These are phyloP conservation scores for Lachnellula willkommii DNA, from an alignment of 2,329 filamentous ascomycete genomes.

Conservation along the genomic window DNA sequence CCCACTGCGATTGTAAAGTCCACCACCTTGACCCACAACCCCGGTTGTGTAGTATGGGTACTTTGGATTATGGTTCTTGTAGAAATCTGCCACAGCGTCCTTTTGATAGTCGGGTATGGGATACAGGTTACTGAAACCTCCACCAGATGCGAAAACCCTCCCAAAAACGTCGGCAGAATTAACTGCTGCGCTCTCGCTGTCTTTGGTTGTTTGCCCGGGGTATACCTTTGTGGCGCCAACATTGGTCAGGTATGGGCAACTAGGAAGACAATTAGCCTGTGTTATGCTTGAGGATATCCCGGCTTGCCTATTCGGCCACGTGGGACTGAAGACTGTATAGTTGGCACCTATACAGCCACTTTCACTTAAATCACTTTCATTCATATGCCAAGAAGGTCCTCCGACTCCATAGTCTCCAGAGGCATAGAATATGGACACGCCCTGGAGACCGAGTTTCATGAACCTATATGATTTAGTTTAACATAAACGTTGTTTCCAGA, in stretches of 20 bases:
- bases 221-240: constrained; percentile 56
- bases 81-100: constrained; percentile 39
- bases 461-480: constrained; percentile 26
- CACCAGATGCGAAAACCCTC: constrained; percentile 39
- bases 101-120: constrained; percentile 44
- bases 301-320: background rate
- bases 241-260: constrained; percentile 63
- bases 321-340: constrained; percentile 34
- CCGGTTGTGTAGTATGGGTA: constrained; percentile 22
- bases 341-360: constrained; percentile 40
- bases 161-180: constrained; percentile 7
- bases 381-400: constrained; percentile 55
- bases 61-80: constrained; percentile 23
- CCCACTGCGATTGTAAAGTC: constrained; percentile 38
- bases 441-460: constrained; percentile 60
- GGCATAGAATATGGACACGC: constrained; percentile 59
- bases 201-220: constrained; percentile 38
- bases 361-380: constrained; percentile 35
- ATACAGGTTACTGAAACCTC: constrained; percentile 51
- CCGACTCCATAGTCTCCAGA: constrained; percentile 55
- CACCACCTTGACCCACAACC: background rate
- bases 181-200: constrained; percentile 24
- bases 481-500: background rate
- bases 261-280: constrained; percentile 32
- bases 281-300: background rate